phyloP scores from a whole-genome alignment of 2,329 filamentous ascomycete species.

The Sporothrix protearum region DNA sequence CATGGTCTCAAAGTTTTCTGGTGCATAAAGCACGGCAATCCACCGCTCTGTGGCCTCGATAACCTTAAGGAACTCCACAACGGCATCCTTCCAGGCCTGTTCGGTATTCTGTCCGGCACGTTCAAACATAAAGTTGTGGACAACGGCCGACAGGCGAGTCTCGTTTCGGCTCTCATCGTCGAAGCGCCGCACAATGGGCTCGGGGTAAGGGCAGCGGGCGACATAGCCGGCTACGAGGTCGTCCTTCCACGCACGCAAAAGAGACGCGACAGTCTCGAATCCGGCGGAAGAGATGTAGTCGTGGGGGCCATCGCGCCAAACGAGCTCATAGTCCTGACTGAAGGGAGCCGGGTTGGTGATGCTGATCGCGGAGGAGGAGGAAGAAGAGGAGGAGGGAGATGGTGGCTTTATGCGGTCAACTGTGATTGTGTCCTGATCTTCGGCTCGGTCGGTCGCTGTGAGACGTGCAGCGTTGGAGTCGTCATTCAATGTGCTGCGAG shows the following conservation, averaged over 20 bases:
- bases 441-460: not conserved
- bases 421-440: constrained; percentile 6
- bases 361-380: not conserved
- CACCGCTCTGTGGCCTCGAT: constrained; percentile 24
- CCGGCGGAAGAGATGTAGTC: constrained; percentile 30
- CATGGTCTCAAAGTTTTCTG: constrained; percentile 23
- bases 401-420: constrained; percentile 27
- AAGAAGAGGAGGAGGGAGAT: too few species aligned
- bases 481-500: not conserved
- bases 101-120: constrained; percentile 27
- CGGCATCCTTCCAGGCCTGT: constrained; percentile 26
- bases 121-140: constrained; percentile 33
- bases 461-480: not conserved
- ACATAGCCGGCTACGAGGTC: constrained; percentile 28
- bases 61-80: constrained; percentile 23
- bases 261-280: constrained; percentile 26
- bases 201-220: constrained; percentile 23
- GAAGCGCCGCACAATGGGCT: constrained; percentile 21
- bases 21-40: constrained; percentile 25
- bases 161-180: constrained; percentile 13
- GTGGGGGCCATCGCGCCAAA: constrained; percentile 30
- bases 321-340: constrained; percentile 28
- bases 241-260: constrained; percentile 27
- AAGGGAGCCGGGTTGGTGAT: not conserved
- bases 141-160: constrained; percentile 29